A percentile compares a stretch with the other conserved stretches of the same genome.
Conservation (phyloP, 2,329 filamentous ascomycete genomes). For the Pseudogymnoascus sp. region DNA sequence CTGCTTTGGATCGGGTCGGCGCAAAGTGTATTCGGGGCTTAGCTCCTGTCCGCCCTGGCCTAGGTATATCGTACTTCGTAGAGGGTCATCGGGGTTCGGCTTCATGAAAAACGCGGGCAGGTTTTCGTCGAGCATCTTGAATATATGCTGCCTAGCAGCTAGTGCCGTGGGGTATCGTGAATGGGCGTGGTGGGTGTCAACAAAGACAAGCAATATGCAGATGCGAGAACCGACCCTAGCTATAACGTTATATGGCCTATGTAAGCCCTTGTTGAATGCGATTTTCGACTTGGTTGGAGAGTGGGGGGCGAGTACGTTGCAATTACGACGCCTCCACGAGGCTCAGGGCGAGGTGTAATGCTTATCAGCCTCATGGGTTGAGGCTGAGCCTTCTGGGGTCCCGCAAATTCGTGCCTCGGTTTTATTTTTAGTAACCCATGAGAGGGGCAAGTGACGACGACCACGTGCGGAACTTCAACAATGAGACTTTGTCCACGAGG, state of each 20-base stretch:
- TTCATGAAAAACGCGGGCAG: constrained; percentile 64
- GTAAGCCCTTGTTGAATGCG: not conserved
- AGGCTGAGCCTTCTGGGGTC: not conserved
- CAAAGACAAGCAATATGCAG: not conserved
- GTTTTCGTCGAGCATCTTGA: constrained; percentile 83
- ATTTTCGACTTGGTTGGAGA: not conserved
- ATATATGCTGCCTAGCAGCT: not conserved
- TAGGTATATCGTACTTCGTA: constrained; percentile 47
- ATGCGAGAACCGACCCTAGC: not conserved
- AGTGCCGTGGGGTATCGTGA: not conserved
- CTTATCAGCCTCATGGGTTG: constrained; percentile 1
- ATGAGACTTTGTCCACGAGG: not conserved
- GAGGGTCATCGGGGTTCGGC: constrained; percentile 42
- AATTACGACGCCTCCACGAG: constrained; percentile 4
- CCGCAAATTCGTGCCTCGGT: not conserved
- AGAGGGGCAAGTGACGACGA: not conserved
- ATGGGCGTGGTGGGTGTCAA: not conserved
- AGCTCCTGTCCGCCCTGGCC: constrained; percentile 75
- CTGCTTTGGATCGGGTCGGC: constrained; percentile 61
- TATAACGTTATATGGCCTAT: constrained; percentile 8
- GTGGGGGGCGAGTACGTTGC: constrained; percentile 4
- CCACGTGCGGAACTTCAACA: not conserved
- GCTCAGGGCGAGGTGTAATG: not conserved
- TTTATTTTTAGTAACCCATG: constrained; percentile 3
- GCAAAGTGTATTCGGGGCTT: constrained; percentile 69